Conservation (phyloP, 441 rosid species). For the Croton setiger region DNA sequence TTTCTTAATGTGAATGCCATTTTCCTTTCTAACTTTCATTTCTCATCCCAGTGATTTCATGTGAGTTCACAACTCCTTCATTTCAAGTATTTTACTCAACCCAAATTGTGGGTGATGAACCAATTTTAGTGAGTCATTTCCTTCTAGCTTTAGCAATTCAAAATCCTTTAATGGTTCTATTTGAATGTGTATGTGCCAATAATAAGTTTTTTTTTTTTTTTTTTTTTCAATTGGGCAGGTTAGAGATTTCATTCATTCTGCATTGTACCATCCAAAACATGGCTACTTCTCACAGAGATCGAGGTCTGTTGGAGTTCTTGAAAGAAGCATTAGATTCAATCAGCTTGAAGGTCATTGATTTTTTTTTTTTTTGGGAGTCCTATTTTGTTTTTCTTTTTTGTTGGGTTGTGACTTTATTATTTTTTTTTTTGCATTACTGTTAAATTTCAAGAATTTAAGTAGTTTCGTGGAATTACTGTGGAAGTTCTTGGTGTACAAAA, state of each 20-base stretch:
- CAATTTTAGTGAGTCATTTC: constrained; percentile 63
- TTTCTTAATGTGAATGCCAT: not conserved
- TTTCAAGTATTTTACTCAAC: constrained; percentile 58
- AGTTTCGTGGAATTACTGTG: too few relatives aligned
- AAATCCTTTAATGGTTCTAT: not conserved
- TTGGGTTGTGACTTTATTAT: not conserved
- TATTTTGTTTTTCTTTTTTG: not conserved
- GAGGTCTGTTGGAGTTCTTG: constrained; percentile 77
- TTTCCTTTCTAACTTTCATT: not conserved
- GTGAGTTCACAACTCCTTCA: constrained; percentile 29
- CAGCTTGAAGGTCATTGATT: constrained; percentile 58
- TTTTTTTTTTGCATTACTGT: not conserved
- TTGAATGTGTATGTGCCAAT: not conserved
- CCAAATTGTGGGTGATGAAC: constrained; percentile 61
- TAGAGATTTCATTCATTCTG: constrained; percentile 79
- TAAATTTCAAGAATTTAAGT: not conserved
- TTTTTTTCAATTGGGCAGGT: constrained; percentile 41
- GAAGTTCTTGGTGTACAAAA: too few relatives aligned
- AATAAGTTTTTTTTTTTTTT: constrained; percentile 4
- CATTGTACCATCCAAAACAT: constrained; percentile 64
- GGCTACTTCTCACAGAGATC: constrained; percentile 88
- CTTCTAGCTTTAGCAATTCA: not conserved
- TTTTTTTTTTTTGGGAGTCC: not conserved
- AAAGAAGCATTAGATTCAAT: constrained; percentile 75
- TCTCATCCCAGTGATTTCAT: constrained; percentile 32